A percentile compares a stretch with the other conserved stretches of the same genome.
These are phyloP conservation scores for Bruguiera gymnorhiza DNA, from an alignment of 345 rosid genomes.

Conservation along the genomic window DNA sequence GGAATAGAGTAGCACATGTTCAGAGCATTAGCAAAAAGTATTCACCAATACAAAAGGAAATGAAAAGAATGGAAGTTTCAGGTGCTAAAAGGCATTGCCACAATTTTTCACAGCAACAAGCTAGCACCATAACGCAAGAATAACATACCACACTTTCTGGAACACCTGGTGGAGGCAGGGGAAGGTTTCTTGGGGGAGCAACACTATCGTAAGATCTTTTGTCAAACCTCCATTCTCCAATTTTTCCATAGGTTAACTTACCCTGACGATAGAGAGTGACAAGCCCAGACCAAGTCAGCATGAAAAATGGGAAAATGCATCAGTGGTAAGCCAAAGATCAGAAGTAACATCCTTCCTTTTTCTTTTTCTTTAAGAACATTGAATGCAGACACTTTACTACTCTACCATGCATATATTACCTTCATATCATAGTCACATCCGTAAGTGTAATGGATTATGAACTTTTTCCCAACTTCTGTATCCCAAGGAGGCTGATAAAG, in stretches of 20 bases:
- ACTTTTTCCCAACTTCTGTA: slow-evolving; percentile 73
- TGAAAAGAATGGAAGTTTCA: no score
- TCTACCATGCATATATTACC: slow-evolving; percentile 38
- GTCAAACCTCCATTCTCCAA: slow-evolving; percentile 97
- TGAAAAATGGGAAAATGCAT: background rate
- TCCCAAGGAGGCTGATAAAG: slow-evolving; percentile 96
- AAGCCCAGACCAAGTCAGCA: background rate
- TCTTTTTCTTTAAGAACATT: background rate
- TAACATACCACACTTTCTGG: slow-evolving; percentile 88
- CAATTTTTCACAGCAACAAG: background rate
- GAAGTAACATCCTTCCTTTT: slow-evolving; percentile 10
- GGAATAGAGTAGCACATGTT: no score
- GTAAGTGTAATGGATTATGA: slow-evolving; percentile 90
- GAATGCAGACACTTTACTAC: background rate
- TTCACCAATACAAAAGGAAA: no score
- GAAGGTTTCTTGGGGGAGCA: slow-evolving; percentile 78
- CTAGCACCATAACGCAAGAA: background rate
- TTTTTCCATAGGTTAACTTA: slow-evolving; percentile 75
- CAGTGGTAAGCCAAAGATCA: slow-evolving; percentile 9
- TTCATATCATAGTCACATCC: slow-evolving; percentile 93
- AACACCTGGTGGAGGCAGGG: slow-evolving; percentile 93
- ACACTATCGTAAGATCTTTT: slow-evolving; percentile 65
- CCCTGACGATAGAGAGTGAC: slow-evolving; percentile 48
- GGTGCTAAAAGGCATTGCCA: no score
- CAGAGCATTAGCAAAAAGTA: no score